Evolutionary conservation across 169 alveolate genomes (phyloP).

Genomic region (Plasmodium adleri): DNA sequence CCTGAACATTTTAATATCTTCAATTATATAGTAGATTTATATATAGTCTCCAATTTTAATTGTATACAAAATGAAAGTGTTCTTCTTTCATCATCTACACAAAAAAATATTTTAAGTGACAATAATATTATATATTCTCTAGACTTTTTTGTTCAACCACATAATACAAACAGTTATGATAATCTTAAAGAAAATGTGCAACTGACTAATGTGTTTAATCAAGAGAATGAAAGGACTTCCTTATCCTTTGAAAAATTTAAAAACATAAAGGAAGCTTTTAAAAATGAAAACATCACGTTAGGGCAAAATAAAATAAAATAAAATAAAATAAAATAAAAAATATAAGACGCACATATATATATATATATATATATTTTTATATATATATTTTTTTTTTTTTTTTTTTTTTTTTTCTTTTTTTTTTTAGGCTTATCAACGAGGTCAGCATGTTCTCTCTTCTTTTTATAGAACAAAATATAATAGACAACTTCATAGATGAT

Average conservation of each 20-base stretch:
- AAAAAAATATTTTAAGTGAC: constrained; percentile 16
- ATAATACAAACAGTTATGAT: constrained; percentile 3
- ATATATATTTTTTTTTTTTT: not conserved
- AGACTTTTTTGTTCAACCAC: not conserved
- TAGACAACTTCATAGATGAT: constrained; percentile 21
- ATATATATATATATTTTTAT: not conserved
- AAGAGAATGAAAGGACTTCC: not conserved
- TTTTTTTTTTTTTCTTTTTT: not conserved
- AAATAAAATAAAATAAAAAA: too few species aligned
- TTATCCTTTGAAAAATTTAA: constrained; percentile 4
- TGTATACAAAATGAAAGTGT: constrained; percentile 1
- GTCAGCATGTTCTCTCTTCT: constrained; percentile 31
- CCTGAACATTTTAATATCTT: not conserved
- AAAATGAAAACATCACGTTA: constrained; percentile 18
- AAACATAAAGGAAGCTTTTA: constrained; percentile 36
- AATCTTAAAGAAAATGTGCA: not conserved
- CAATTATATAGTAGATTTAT: constrained; percentile 16
- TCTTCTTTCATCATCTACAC: not conserved
- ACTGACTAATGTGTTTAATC: not conserved
- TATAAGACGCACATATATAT: not conserved
- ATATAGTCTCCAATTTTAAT: constrained; percentile 11
- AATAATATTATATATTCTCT: constrained; percentile 15
- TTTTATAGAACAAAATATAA: not conserved
- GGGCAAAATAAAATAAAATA: too few species aligned
- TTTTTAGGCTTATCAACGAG: constrained; percentile 22